phyloP scores from a whole-genome alignment of 306 rosid genomes.

The Delonix regia region DNA sequence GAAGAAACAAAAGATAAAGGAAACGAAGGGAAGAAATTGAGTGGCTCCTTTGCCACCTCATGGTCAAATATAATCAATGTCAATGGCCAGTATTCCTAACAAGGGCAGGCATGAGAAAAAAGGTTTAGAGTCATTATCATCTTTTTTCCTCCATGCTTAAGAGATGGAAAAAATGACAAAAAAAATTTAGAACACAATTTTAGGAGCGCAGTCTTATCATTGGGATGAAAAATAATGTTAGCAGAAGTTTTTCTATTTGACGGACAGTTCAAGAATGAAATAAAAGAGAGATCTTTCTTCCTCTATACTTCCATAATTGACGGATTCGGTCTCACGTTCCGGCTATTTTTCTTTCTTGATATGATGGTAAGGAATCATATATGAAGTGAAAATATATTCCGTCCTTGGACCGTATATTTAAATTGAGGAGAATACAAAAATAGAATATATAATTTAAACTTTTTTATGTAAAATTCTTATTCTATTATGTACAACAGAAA shows the following conservation, averaged over 20 bases:
- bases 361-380: neutral
- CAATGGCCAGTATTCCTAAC: slow-evolving; percentile 13
- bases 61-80: slow-evolving; percentile 16
- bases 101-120: slow-evolving; percentile 22
- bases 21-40: slow-evolving; percentile 14
- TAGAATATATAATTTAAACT: too few species aligned
- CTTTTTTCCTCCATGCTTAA: slow-evolving; percentile 4
- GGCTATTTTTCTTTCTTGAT: slow-evolving; percentile 4
- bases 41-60: neutral
- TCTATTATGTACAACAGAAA: neutral
- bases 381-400: neutral
- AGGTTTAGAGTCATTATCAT: slow-evolving; percentile 20
- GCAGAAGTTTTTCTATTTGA: slow-evolving; percentile 14
- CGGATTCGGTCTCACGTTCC: slow-evolving; percentile 34
- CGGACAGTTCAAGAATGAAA: slow-evolving; percentile 16
- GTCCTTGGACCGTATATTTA: neutral
- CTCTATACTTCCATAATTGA: slow-evolving; percentile 30
- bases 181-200: neutral
- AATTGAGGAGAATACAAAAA: neutral
- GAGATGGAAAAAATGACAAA: neutral
- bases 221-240: slow-evolving; percentile 11
- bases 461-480: neutral
- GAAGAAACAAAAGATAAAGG: neutral
- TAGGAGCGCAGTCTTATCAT: neutral
- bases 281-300: slow-evolving; percentile 9